phyloP scores from a whole-genome alignment of 2,329 filamentous ascomycete species.

The Penicillium verrucosum region DNA sequence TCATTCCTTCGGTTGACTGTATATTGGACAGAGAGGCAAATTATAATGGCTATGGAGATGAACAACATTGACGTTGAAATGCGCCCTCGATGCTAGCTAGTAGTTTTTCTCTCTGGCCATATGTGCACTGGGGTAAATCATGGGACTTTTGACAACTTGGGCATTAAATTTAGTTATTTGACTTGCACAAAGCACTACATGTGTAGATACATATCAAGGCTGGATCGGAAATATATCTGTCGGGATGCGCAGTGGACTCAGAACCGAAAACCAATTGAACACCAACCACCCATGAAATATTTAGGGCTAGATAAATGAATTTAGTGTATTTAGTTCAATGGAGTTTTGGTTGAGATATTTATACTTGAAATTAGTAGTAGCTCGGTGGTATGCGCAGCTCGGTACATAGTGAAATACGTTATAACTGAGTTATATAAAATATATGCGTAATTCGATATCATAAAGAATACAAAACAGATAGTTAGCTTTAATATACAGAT shows the following conservation, averaged over 20 bases:
- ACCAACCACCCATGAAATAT: background rate
- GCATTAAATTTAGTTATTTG: too few relatives aligned
- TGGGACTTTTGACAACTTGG: background rate
- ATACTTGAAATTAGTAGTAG: too few relatives aligned
- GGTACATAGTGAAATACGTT: too few relatives aligned
- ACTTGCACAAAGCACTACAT: background rate
- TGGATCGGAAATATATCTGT: background rate
- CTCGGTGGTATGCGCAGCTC: too few relatives aligned
- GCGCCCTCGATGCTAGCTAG: too few relatives aligned
- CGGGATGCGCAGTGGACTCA: background rate
- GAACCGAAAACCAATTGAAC: background rate
- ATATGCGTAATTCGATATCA: background rate
- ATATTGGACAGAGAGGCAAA: background rate
- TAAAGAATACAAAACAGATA: background rate
- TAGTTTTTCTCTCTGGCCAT: background rate
- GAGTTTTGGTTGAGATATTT: too few relatives aligned
- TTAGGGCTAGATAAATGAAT: too few relatives aligned
- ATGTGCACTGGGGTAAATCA: background rate
- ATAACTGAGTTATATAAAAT: background rate
- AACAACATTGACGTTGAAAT: background rate
- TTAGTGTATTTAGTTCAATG: too few relatives aligned
- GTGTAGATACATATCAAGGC: background rate
- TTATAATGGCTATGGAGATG: background rate
- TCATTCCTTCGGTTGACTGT: background rate
- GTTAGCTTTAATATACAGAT: conserved; percentile 9